Percentiles rank a stretch among this genome's conserved stretches.
phyloP scores from a whole-genome alignment of 73 alveolate species.

The Breviolum minutum region DNA sequence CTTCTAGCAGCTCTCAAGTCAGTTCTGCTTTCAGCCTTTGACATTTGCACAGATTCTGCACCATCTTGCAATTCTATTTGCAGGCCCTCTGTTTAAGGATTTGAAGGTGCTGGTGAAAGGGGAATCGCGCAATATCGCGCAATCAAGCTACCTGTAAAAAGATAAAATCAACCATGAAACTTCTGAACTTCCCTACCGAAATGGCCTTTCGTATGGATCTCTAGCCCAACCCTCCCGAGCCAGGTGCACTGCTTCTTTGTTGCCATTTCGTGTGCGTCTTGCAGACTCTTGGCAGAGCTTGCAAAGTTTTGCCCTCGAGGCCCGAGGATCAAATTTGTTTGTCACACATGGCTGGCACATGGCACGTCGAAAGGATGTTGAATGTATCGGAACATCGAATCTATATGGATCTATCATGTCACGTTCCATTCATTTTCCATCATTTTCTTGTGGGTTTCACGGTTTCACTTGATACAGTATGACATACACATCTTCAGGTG shows the following conservation, averaged over 20 bases:
- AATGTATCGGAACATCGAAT: not conserved
- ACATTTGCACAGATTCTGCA: not conserved
- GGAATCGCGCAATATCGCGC: not conserved
- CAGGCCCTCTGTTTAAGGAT: too few relatives aligned
- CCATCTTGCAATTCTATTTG: too few relatives aligned
- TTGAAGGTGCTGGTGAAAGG: too few relatives aligned
- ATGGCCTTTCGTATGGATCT: not conserved
- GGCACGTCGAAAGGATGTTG: not conserved
- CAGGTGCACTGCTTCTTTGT: slow-evolving; percentile 59
- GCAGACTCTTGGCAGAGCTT: slow-evolving; percentile 43
- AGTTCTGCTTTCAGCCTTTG: not conserved
- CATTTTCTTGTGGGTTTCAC: not conserved
- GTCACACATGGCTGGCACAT: not conserved
- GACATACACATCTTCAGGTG: not conserved
- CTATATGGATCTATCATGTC: not conserved
- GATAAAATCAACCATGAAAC: not conserved
- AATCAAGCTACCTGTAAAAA: not conserved
- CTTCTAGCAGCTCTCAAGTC: not conserved
- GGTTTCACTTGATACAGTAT: not conserved
- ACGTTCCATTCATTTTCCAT: not conserved
- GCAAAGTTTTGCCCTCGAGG: slow-evolving; percentile 46
- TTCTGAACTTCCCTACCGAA: not conserved
- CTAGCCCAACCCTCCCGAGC: not conserved
- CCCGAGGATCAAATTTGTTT: not conserved
- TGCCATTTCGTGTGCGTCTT: slow-evolving; percentile 55